These are phyloP conservation scores for Guadua angustifolia DNA, from an alignment of 176 grass and related monocot species.

Conservation along the genomic window DNA sequence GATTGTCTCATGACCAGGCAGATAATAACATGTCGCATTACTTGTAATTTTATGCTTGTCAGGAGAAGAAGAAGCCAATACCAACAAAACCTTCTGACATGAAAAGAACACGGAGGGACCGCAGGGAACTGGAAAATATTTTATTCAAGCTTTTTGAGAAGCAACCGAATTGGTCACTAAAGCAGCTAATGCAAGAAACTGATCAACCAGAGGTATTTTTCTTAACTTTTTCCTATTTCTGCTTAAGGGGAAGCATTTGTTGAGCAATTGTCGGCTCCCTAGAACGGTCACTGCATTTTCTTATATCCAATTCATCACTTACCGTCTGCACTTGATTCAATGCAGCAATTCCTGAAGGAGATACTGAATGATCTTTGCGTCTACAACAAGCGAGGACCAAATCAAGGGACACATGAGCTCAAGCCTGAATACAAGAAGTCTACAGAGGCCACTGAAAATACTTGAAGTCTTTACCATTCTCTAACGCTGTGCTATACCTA, in stretches of 20 bases:
- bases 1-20: neutral
- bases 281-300: neutral
- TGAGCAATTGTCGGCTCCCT: neutral
- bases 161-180: slow-evolving; percentile 91
- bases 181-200: slow-evolving; percentile 80
- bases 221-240: neutral
- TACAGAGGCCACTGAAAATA: slow-evolving; percentile 52
- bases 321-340: neutral
- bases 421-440: slow-evolving; percentile 90
- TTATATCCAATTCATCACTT: neutral
- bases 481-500: neutral
- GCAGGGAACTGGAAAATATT: slow-evolving; percentile 76
- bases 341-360: slow-evolving; percentile 97
- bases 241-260: neutral
- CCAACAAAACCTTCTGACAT: slow-evolving; percentile 59
- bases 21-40: neutral
- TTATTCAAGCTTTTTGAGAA: slow-evolving; percentile 93
- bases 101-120: slow-evolving; percentile 78
- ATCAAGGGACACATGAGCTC: slow-evolving; percentile 92
- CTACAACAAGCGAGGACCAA: slow-evolving; percentile 92
- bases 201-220: slow-evolving; percentile 85
- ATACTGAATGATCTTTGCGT: slow-evolving; percentile 82
- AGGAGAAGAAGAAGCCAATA: slow-evolving; percentile 78
- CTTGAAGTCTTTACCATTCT: slow-evolving; percentile 27
- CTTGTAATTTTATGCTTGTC: slow-evolving; percentile 6